Evolutionary conservation across 2,329 filamentous ascomycete species (phyloP).

Genomic region (Rhynchosporium agropyri): DNA sequence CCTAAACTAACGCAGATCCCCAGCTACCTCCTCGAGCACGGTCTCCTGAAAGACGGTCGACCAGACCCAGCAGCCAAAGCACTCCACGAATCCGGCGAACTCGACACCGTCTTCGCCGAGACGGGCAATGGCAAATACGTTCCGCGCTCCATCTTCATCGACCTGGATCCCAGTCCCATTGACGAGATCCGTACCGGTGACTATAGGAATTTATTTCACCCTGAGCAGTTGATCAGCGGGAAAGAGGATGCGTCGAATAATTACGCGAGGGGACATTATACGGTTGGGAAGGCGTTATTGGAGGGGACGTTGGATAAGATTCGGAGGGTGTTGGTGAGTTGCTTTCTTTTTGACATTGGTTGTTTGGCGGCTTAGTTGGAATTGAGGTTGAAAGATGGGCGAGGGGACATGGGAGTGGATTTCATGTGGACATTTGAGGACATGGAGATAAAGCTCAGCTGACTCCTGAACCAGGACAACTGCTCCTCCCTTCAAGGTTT

Average conservation of each 20-base stretch:
- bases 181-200: slow-evolving; percentile 67
- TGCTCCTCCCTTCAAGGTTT: slow-evolving; percentile 68
- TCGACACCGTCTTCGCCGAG: slow-evolving; percentile 69
- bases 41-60: slow-evolving; percentile 61
- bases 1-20: slow-evolving; percentile 20
- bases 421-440: background rate
- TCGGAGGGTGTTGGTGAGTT: slow-evolving; percentile 61
- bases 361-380: background rate
- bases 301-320: slow-evolving; percentile 66
- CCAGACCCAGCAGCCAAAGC: slow-evolving; percentile 57
- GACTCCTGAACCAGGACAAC: slow-evolving; percentile 52
- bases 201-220: slow-evolving; percentile 67
- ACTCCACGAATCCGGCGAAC: slow-evolving; percentile 56
- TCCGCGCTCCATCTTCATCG: slow-evolving; percentile 67
- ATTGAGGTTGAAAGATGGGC: background rate
- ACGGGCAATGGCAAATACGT: slow-evolving; percentile 67
- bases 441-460: slow-evolving; percentile 7
- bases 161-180: slow-evolving; percentile 67
- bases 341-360: background rate
- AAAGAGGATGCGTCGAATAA: slow-evolving; percentile 73
- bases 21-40: slow-evolving; percentile 69
- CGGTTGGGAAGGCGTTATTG: slow-evolving; percentile 67
- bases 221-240: slow-evolving; percentile 66
- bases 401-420: background rate
- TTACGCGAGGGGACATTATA: slow-evolving; percentile 71